Base-by-base conservation (phyloP, 805 yeast genomes). In the Spathaspora girioi region DNA sequence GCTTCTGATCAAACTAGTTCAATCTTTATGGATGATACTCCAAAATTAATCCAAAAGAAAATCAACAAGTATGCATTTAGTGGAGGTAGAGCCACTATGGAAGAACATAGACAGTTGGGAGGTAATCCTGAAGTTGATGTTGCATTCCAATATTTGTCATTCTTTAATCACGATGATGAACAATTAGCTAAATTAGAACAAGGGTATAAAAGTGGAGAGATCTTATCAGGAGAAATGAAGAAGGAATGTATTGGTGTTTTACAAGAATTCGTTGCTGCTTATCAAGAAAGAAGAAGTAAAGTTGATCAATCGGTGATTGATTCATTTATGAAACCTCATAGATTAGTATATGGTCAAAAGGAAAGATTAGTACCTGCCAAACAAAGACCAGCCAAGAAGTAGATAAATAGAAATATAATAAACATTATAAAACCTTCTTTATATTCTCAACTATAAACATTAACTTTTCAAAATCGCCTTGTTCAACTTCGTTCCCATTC, bases 101-200 rank as follows among this genome's bases (percentile, higher is more conserved):
- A 94, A 68, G 96, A 90, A 62, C 99, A 94, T 73, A 84, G 97
- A 70, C 76, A 77, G 68, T 75, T 77, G 50, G 99, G 99, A 50
- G 99, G 98, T 63, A 79, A 94, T 66, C 96, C 97, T 45, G 97
- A 93, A 57, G 86, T 92, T 35, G 99, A 94, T 68, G 97, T 94
- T 51, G 89, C 99, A 2, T 94, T 76, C 75, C 98, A 94, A 73
- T 94, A 94, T 67, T 74, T 94, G 56, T 81, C 91, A 5, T 94
- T 94, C 75, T 92, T 94, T 79, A 73, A 82, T 46, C 89, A 90
- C 58, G 98, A 93, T 67, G 98, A 94, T 65, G 92, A 76, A 41
- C 82, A 87, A 61, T 77, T 94, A 61, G 77, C 76, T 50, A 71
- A 78, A 45, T 73, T 86, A 59, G 81, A 83, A 52, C 78, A 80